phyloP scores from a whole-genome alignment of 768 basidiomycete species.

The Royoungia palumana region DNA sequence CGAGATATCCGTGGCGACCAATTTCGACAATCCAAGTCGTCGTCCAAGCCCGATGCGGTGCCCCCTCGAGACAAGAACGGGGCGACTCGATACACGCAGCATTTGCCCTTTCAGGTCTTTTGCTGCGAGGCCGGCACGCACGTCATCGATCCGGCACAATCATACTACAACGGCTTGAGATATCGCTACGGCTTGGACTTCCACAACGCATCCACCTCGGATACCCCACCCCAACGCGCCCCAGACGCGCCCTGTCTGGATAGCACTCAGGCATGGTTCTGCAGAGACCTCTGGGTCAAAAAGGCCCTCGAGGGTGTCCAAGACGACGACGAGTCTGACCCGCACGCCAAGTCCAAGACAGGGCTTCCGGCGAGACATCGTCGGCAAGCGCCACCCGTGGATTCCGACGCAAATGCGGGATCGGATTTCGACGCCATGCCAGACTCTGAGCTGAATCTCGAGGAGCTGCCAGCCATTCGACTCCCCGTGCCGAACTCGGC shows the following conservation, averaged over 20 bases:
- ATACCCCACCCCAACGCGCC: conserved; percentile 50
- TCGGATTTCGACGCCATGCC: conserved; percentile 89
- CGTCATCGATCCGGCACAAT: conserved; percentile 92
- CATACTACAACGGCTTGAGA: conserved; percentile 85
- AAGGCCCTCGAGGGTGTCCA: conserved; percentile 75
- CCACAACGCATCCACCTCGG: conserved; percentile 74
- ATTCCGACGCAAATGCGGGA: conserved; percentile 78
- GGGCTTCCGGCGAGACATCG: conserved; percentile 32
- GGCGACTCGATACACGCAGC: conserved; percentile 79
- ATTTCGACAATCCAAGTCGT: conserved; percentile 94
- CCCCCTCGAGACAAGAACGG: conserved; percentile 88
- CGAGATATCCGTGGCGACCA: conserved; percentile 98
- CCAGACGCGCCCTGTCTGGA: conserved; percentile 89
- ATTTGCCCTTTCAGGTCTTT: conserved; percentile 97
- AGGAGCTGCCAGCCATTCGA: conserved; percentile 30
- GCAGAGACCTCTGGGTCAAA: conserved; percentile 92
- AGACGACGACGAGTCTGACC: conserved; percentile 40
- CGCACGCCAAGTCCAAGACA: conserved; percentile 6
- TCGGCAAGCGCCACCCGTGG: conserved; percentile 35
- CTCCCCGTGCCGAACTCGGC: conserved; percentile 82
- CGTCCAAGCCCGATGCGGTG: conserved; percentile 83
- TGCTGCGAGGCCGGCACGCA: conserved; percentile 99
- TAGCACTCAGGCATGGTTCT: conserved; percentile 97
- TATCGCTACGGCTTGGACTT: conserved; percentile 83
- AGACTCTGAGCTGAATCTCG: conserved; percentile 45